A percentile compares a stretch with the other conserved stretches of the same genome.
phyloP scores from a whole-genome alignment of 441 rosid species.

The Arabidopsis hybrid region DNA sequence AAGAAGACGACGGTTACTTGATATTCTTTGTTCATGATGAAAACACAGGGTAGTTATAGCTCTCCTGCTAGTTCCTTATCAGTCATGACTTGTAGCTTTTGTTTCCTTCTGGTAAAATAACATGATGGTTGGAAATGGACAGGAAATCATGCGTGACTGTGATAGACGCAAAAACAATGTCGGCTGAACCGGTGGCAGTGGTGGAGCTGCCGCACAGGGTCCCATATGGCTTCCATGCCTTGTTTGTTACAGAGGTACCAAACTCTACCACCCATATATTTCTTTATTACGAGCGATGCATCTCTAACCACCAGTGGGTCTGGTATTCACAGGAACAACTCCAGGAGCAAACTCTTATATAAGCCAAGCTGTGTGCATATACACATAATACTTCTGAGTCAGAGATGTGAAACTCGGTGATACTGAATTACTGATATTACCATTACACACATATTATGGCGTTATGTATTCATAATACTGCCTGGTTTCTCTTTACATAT shows the following conservation, averaged over 20 bases:
- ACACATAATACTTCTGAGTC: slow-evolving; percentile 7
- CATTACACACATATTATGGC: no score
- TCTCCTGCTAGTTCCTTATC: slow-evolving; percentile 29
- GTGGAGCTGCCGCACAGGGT: slow-evolving; percentile 90
- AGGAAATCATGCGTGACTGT: slow-evolving; percentile 84
- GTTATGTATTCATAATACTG: background rate
- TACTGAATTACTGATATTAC: no score
- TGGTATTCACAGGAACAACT: slow-evolving; percentile 78
- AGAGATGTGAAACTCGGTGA: background rate
- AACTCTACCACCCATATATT: slow-evolving; percentile 28
- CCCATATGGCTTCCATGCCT: slow-evolving; percentile 96
- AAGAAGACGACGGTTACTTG: slow-evolving; percentile 95
- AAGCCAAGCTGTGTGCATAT: slow-evolving; percentile 23
- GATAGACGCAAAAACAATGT: slow-evolving; percentile 95
- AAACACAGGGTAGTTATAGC: slow-evolving; percentile 69
- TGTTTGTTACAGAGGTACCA: slow-evolving; percentile 85
- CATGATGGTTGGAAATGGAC: slow-evolving; percentile 42
- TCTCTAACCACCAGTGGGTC: slow-evolving; percentile 30
- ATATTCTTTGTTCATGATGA: slow-evolving; percentile 91
- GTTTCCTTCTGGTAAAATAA: slow-evolving; percentile 13
- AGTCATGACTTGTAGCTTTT: slow-evolving; percentile 8
- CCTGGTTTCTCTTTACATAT: background rate
- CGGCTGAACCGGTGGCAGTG: slow-evolving; percentile 90
- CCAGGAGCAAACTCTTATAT: slow-evolving; percentile 55
- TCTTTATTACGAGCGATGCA: slow-evolving; percentile 10